phyloP scores from a whole-genome alignment of 1,139 yeast genomes.

The Pichia sp. region DNA sequence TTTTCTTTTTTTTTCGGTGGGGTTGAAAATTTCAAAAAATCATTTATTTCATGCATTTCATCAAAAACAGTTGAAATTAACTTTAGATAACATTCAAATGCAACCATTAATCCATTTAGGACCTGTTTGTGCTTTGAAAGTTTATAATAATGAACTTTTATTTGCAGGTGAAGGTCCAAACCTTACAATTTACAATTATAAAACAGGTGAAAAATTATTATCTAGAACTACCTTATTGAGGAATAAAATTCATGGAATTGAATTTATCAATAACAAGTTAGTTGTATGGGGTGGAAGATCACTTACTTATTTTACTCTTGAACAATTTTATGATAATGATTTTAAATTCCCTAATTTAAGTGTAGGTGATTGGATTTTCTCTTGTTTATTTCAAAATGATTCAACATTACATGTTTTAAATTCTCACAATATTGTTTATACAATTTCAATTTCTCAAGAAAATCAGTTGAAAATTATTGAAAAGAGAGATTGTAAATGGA shows the following conservation, averaged over 20 bases:
- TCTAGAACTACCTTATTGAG: slow-evolving; percentile 48
- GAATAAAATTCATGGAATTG: slow-evolving; percentile 76
- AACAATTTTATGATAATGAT: slow-evolving; percentile 22
- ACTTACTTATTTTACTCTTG: slow-evolving; percentile 37
- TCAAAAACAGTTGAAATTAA: slow-evolving; percentile 7
- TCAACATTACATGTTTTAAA: slow-evolving; percentile 49
- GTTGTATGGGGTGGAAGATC: slow-evolving; percentile 72
- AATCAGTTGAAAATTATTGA: slow-evolving; percentile 28
- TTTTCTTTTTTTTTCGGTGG: too few species aligned
- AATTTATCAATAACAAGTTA: slow-evolving; percentile 32
- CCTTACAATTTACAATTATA: slow-evolving; percentile 47
- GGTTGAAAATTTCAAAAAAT: too few species aligned
- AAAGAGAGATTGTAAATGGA: slow-evolving; percentile 54
- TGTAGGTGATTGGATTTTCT: slow-evolving; percentile 71
- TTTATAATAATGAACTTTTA: slow-evolving; percentile 28
- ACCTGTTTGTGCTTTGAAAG: slow-evolving; percentile 62
- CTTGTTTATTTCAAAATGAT: slow-evolving; percentile 42
- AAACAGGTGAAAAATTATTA: slow-evolving; percentile 33
- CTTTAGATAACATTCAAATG: slow-evolving; percentile 11
- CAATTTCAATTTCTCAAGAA: slow-evolving; percentile 31
- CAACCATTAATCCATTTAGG: slow-evolving; percentile 45
- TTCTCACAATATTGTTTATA: slow-evolving; percentile 69
- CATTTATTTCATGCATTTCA: too few species aligned
- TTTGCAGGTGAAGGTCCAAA: slow-evolving; percentile 74
- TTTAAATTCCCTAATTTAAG: slow-evolving; percentile 36